Conservation (phyloP, 306 rosid genomes). For the Sindora glabra region DNA sequence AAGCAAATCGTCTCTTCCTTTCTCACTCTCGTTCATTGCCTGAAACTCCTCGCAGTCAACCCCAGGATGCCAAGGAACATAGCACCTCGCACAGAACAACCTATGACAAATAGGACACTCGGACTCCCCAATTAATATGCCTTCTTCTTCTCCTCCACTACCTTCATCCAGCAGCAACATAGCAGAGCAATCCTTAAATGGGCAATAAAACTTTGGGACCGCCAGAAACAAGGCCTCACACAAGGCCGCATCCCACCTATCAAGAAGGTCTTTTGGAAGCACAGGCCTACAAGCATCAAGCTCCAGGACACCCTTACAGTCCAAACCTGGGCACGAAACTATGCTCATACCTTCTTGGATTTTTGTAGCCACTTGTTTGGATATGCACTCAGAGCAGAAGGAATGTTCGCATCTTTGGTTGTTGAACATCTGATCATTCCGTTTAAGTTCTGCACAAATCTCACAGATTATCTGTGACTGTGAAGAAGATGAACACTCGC, state of each 20-base stretch:
- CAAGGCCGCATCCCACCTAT: slow-evolving; percentile 36
- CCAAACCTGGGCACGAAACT: slow-evolving; percentile 42
- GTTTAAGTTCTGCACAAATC: slow-evolving; percentile 37
- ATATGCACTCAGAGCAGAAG: slow-evolving; percentile 40
- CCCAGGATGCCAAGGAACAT: slow-evolving; percentile 57
- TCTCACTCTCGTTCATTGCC: slow-evolving; percentile 26
- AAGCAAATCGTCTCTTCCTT: slow-evolving; percentile 32
- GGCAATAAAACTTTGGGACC: slow-evolving; percentile 36
- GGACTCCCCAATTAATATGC: slow-evolving; percentile 12
- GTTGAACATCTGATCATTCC: slow-evolving; percentile 19
- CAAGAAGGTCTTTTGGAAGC: slow-evolving; percentile 31
- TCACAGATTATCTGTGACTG: slow-evolving; percentile 27
- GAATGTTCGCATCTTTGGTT: slow-evolving; percentile 32
- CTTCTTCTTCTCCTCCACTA: slow-evolving; percentile 8
- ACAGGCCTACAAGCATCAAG: slow-evolving; percentile 30
- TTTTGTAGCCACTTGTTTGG: slow-evolving; percentile 43
- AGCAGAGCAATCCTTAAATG: slow-evolving; percentile 50
- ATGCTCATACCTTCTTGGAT: slow-evolving; percentile 27
- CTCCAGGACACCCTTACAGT: slow-evolving; percentile 29
- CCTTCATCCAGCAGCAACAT: slow-evolving; percentile 21
- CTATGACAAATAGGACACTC: slow-evolving; percentile 57
- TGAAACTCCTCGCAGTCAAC: slow-evolving; percentile 35
- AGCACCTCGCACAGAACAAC: slow-evolving; percentile 52
- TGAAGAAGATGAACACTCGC: too few relatives aligned
- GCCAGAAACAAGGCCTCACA: slow-evolving; percentile 23